These are phyloP conservation scores for Talaromyces islandicus DNA, from an alignment of 2,329 filamentous ascomycete species.

Conservation along the genomic window DNA sequence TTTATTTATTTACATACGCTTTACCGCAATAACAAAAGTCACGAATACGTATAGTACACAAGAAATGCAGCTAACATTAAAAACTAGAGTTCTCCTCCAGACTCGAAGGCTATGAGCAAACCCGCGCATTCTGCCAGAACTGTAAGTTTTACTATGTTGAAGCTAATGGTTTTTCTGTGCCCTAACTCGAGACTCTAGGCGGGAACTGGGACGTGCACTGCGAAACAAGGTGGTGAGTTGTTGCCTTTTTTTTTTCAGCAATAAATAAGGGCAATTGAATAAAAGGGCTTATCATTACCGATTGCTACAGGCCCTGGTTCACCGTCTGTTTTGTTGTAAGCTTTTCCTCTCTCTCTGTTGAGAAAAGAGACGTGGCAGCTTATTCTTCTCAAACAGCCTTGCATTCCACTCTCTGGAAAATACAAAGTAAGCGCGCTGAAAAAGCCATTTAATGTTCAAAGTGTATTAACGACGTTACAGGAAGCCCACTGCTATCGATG, in stretches of 20 bases:
- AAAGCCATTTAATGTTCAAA: not conserved
- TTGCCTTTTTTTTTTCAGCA: not conserved
- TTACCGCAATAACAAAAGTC: not conserved
- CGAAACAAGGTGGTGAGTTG: conserved; percentile 35
- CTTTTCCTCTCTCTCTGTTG: not conserved
- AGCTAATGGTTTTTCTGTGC: not conserved
- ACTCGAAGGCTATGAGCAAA: conserved; percentile 41
- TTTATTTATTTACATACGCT: not conserved
- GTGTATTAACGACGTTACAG: conserved; percentile 19
- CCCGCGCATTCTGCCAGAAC: conserved; percentile 42
- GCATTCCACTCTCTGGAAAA: conserved; percentile 35
- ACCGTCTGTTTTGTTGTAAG: conserved; percentile 41
- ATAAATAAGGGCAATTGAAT: not conserved
- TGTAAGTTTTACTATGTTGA: conserved; percentile 24
- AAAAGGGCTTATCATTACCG: not conserved
- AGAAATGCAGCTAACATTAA: not conserved
- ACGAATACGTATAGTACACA: not conserved
- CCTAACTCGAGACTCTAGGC: conserved; percentile 17
- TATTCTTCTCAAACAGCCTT: conserved; percentile 22
- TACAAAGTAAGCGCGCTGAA: conserved; percentile 24
- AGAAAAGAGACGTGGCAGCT: not conserved
- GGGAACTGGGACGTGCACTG: conserved; percentile 42
- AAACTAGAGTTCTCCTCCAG: conserved; percentile 37
- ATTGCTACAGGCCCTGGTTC: conserved; percentile 34
- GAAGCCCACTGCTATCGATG: conserved; percentile 35